Percentiles rank a stretch among this genome's conserved stretches.
phyloP scores from a whole-genome alignment of 768 basidiomycete species.

The Gelatoporia subvermispora region DNA sequence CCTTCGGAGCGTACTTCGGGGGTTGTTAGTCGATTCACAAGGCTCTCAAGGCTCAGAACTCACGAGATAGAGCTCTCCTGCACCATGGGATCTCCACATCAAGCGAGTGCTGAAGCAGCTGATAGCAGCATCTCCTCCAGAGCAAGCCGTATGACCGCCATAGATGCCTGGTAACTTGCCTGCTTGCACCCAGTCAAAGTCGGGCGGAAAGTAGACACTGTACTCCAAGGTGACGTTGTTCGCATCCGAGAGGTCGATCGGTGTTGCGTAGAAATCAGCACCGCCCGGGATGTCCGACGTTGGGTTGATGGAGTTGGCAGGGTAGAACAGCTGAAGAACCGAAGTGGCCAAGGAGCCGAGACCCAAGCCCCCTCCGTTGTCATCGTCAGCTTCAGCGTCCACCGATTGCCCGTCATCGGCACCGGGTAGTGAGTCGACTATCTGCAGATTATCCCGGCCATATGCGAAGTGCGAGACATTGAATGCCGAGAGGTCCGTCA shows the following conservation, averaged over 20 bases:
- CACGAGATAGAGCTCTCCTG: slow-evolving; percentile 75
- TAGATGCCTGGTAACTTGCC: slow-evolving; percentile 86
- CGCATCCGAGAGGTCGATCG: slow-evolving; percentile 41
- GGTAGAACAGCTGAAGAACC: slow-evolving; percentile 62
- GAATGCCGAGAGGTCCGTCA: slow-evolving; percentile 59
- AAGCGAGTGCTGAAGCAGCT: slow-evolving; percentile 80
- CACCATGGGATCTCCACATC: slow-evolving; percentile 73
- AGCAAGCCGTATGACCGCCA: slow-evolving; percentile 62
- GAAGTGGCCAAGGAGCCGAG: slow-evolving; percentile 10
- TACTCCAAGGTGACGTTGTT: slow-evolving; percentile 57
- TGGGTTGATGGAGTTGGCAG: slow-evolving; percentile 66
- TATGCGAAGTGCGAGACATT: slow-evolving; percentile 52
- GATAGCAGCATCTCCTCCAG: slow-evolving; percentile 66
- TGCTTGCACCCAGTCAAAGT: slow-evolving; percentile 74
- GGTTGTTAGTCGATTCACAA: background rate
- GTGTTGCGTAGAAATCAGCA: slow-evolving; percentile 60
- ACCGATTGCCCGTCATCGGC: slow-evolving; percentile 13
- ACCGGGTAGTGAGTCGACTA: slow-evolving; percentile 47
- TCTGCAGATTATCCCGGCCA: slow-evolving; percentile 48
- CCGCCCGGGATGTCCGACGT: slow-evolving; percentile 54
- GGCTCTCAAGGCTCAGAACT: slow-evolving; percentile 17
- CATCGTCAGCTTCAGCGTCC: slow-evolving; percentile 11
- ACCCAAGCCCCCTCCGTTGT: slow-evolving; percentile 2
- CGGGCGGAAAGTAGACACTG: slow-evolving; percentile 69
- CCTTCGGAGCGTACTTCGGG: slow-evolving; percentile 68